phyloP scores from a whole-genome alignment of 2,329 filamentous ascomycete species.

The Fusarium stilboides region DNA sequence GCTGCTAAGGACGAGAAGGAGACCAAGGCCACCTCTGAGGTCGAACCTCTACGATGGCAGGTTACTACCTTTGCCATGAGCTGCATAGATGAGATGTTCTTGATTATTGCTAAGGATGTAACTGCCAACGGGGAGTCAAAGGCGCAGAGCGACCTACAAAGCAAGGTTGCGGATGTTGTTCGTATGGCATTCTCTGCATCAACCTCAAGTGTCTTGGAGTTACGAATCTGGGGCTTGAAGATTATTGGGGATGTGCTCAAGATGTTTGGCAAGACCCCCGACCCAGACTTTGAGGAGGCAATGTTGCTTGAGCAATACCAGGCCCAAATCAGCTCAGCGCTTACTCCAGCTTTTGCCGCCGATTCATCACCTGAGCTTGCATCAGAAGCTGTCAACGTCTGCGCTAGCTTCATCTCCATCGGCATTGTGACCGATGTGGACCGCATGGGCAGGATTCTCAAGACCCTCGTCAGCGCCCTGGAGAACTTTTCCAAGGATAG shows the following conservation, averaged over 20 bases:
- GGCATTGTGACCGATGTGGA: slow-evolving; percentile 98
- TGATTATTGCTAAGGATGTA: slow-evolving; percentile 83
- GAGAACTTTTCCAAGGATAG: slow-evolving; percentile 91
- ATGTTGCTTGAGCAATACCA: slow-evolving; percentile 98
- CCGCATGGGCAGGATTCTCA: slow-evolving; percentile 98
- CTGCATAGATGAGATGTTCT: slow-evolving; percentile 86
- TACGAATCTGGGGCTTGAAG: slow-evolving; percentile 91
- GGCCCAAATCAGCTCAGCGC: slow-evolving; percentile 95
- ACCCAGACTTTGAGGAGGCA: slow-evolving; percentile 97
- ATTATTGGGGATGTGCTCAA: slow-evolving; percentile 95
- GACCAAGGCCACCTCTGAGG: slow-evolving; percentile 69
- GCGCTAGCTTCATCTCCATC: slow-evolving; percentile 96
- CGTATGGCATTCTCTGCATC: slow-evolving; percentile 98
- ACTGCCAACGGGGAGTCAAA: slow-evolving; percentile 83
- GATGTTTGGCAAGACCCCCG: slow-evolving; percentile 95
- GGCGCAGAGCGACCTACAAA: slow-evolving; percentile 84
- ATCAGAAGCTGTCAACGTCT: slow-evolving; percentile 96
- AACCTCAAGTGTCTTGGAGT: slow-evolving; percentile 90
- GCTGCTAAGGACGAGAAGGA: slow-evolving; percentile 71
- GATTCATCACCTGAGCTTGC: slow-evolving; percentile 97
- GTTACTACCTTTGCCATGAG: slow-evolving; percentile 94
- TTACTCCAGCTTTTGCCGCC: slow-evolving; percentile 95
- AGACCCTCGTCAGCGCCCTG: slow-evolving; percentile 89
- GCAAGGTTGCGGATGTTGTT: slow-evolving; percentile 90
- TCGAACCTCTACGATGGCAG: slow-evolving; percentile 95